Percentiles rank a stretch among this genome's conserved stretches.
Evolutionary conservation across 169 alveolate species (phyloP).

Genomic region (Cryptosporidium felis): DNA sequence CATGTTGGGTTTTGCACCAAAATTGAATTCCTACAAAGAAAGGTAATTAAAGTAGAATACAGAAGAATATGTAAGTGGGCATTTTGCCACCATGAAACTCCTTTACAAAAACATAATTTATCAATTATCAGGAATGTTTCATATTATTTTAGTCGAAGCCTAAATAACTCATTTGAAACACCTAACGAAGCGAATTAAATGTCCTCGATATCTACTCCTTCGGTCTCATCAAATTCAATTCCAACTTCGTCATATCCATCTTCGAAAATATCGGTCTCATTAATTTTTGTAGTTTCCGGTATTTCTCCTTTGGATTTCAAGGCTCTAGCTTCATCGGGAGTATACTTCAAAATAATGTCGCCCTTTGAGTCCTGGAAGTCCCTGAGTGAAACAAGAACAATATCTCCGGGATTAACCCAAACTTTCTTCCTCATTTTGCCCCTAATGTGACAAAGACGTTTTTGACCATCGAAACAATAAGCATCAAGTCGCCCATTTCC

Average conservation of each 20-base stretch:
- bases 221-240: slow-evolving; percentile 84
- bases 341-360: slow-evolving; percentile 96
- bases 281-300: slow-evolving; percentile 95
- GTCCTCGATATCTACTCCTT: slow-evolving; percentile 68
- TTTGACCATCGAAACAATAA: slow-evolving; percentile 95
- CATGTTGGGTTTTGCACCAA: too few relatives aligned
- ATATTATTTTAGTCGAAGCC: too few relatives aligned
- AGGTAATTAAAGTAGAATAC: too few relatives aligned
- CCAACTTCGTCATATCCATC: slow-evolving; percentile 90
- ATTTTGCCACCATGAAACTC: too few relatives aligned
- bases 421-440: slow-evolving; percentile 98
- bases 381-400: slow-evolving; percentile 93
- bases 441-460: slow-evolving; percentile 95
- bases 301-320: slow-evolving; percentile 95
- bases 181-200: slow-evolving; percentile 20
- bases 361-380: slow-evolving; percentile 98
- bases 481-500: slow-evolving; percentile 99
- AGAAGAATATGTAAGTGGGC: too few relatives aligned
- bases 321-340: slow-evolving; percentile 96
- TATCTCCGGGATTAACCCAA: slow-evolving; percentile 98
- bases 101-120: too few relatives aligned
- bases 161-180: too few relatives aligned
- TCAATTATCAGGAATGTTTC: too few relatives aligned
- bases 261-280: slow-evolving; percentile 87
- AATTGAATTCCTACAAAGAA: too few relatives aligned